A percentile compares a stretch with the other conserved stretches of the same genome.
phyloP scores from a whole-genome alignment of 345 rosid species.

The Eucalyptus sp. region DNA sequence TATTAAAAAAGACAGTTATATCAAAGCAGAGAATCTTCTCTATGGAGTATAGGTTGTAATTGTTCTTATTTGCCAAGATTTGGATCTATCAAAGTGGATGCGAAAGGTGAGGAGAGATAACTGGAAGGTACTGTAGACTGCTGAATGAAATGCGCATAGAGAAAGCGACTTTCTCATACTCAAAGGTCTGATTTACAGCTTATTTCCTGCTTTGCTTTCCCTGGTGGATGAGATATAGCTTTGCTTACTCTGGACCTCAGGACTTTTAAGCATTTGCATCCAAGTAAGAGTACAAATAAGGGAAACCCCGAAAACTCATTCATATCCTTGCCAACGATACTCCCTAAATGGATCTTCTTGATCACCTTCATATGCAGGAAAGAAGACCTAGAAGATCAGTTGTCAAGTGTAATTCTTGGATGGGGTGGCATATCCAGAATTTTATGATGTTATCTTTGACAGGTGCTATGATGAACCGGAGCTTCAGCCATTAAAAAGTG shows the following conservation, averaged over 20 bases:
- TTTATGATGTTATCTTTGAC: neutral
- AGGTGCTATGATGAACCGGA: neutral
- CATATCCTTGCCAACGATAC: neutral
- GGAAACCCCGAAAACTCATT: neutral
- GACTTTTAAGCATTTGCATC: neutral
- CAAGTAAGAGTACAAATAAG: neutral
- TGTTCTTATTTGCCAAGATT: neutral
- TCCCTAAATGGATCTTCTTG: neutral
- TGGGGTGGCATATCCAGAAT: neutral
- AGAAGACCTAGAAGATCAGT: neutral
- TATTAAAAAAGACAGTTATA: constrained; percentile 15
- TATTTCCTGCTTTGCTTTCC: neutral
- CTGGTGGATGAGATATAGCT: neutral
- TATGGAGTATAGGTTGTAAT: neutral
- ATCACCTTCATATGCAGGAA: neutral
- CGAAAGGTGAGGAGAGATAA: neutral
- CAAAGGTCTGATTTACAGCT: neutral
- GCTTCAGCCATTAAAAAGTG: neutral
- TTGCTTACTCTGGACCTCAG: neutral
- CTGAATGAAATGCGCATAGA: neutral
- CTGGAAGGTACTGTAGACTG: neutral
- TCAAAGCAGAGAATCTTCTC: neutral
- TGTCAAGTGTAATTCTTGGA: neutral
- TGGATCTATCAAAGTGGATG: neutral
- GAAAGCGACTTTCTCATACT: neutral